phyloP scores from a whole-genome alignment of 2,329 filamentous ascomycete species.

The Sphaerulina populicola region DNA sequence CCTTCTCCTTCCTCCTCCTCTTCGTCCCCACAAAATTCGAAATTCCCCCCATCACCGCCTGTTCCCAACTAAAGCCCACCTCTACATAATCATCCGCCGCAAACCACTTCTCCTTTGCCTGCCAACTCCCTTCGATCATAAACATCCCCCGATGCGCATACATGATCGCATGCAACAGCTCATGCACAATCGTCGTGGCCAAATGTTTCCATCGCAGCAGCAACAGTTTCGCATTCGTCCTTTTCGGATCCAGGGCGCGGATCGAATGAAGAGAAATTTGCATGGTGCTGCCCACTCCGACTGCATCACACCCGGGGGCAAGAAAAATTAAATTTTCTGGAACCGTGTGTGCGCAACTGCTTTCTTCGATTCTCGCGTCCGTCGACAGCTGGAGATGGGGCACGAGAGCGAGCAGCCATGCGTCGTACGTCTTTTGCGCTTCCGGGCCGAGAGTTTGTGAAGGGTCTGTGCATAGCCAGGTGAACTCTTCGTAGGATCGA shows the following conservation, averaged over 20 bases:
- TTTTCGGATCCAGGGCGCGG: background rate
- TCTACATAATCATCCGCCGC: conserved; percentile 1
- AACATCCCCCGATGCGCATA: background rate
- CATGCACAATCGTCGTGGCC: background rate
- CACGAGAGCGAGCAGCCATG: background rate
- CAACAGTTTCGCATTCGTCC: background rate
- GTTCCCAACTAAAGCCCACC: conserved; percentile 2
- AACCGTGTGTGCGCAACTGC: background rate
- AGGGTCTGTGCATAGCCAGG: background rate
- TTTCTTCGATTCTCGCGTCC: background rate
- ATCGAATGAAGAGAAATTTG: background rate
- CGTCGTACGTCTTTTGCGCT: conserved; percentile 1
- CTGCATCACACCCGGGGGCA: too few relatives aligned
- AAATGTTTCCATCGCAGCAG: background rate
- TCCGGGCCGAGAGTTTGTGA: background rate
- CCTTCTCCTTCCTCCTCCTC: background rate
- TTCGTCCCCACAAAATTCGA: background rate
- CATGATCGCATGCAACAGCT: conserved; percentile 2
- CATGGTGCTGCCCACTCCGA: background rate
- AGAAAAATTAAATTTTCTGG: background rate
- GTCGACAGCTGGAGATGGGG: background rate
- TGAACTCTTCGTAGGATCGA: background rate
- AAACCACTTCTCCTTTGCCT: background rate
- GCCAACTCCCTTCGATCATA: background rate
- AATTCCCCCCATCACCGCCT: background rate